Evolutionary conservation across 1,284 basidiomycete genomes (phyloP), one percentile per base, ranked within the genome.

Genomic region (Tremellales sp.): DNA sequence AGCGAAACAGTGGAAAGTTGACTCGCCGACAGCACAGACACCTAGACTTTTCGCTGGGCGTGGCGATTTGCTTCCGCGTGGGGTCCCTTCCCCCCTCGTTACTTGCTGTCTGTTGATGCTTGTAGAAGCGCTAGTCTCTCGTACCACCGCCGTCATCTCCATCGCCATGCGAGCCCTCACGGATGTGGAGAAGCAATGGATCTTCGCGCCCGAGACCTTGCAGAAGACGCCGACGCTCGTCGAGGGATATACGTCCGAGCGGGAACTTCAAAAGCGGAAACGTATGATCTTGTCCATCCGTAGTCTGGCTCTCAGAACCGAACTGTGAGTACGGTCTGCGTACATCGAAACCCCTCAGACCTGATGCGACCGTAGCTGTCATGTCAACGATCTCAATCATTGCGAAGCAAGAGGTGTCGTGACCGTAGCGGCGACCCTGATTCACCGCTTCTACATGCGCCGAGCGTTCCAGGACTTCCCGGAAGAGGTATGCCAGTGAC

Each of bases 371-470:
- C 22, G 15, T 43, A 41, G 40, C 13, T 29, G n/a, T 23, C n/a
- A 24, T 11, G 23, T n/a, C 15, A 15, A 52, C 7, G 58, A 63
- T 27, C 39, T 48, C 3, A 56, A 56, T 33, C 39, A 48, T 19
- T 23, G 21, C n/a, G 43, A 45, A 40, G 40, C 17, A 44, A 57
- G 65, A 46, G 62, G 62, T 7, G 56, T 64, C 8, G 80, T 91
- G 75, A 85, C 84, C 54, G 86, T 86, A 24, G 89, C 89, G 15
- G 86, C 89, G 24, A 87, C 86, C 3, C 89, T 89, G 80, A 86
- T 94, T 56, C 92, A 96, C 72, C 82, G 92, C 12, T 96, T 96
- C 75, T 96, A 88, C 75, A 92, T 96, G 89, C 82, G 92, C 46
- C 84, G 83, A 64, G 84, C 89, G n/a, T 80, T 91, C 79, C 81